phyloP scores from a whole-genome alignment of 495 filamentous ascomycete genomes.

The Saxophila tyrrhenica region DNA sequence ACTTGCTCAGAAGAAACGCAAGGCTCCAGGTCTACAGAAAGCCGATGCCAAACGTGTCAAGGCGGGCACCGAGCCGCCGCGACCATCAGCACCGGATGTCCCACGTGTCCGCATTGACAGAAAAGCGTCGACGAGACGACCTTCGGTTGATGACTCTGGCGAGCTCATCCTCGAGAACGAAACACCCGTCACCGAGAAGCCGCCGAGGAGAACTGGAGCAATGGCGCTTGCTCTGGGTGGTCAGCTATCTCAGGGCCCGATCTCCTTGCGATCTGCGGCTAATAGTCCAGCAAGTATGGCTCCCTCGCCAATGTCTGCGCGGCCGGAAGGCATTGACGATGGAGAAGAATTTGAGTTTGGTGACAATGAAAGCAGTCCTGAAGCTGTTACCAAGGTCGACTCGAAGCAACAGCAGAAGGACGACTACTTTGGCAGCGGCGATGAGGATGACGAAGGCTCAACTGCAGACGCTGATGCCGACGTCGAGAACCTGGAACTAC shows the following conservation, averaged over 20 bases:
- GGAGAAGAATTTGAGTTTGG: conserved; percentile 4
- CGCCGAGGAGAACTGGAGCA: not conserved
- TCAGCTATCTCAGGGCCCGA: conserved; percentile 7
- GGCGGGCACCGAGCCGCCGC: not conserved
- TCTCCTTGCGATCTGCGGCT: conserved; percentile 8
- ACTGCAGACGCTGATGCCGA: conserved; percentile 9
- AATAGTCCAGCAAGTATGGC: conserved; percentile 5
- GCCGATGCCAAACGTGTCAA: conserved; percentile 7
- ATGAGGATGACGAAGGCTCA: not conserved
- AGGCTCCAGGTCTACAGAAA: not conserved
- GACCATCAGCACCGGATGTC: not conserved
- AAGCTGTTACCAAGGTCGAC: not conserved
- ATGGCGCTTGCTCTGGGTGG: conserved; percentile 10
- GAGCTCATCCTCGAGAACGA: conserved; percentile 16
- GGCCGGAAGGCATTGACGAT: not conserved
- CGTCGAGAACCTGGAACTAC: conserved; percentile 13
- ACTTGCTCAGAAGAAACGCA: conserved; percentile 14
- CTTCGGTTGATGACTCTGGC: conserved; percentile 7
- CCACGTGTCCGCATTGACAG: conserved; percentile 10
- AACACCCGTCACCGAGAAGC: conserved; percentile 2
- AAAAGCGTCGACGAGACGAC: conserved; percentile 8
- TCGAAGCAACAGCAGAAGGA: not conserved
- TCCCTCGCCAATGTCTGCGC: not conserved
- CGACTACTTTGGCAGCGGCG: not conserved
- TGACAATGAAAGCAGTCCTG: not conserved